Evolutionary conservation across 2,329 filamentous ascomycete species (phyloP), one percentile per base, ranked within the genome.

Genomic region (Diaporthe helianthi): DNA sequence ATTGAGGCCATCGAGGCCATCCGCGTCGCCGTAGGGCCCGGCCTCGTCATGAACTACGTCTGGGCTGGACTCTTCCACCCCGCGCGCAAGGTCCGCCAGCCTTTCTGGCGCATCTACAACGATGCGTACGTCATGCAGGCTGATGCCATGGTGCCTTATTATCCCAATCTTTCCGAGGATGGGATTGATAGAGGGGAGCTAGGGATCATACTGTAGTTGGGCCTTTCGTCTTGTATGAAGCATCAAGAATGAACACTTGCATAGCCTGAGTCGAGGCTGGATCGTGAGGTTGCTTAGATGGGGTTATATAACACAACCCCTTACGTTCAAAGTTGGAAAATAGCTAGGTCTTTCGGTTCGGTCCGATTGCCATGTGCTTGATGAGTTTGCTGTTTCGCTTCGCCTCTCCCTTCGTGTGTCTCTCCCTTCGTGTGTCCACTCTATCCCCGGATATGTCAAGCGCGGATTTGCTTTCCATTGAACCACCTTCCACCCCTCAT

Each of bases 51-150:
- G 87, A 99, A 99, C 83, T 99, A 99, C 79, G 91, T 98, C 71
- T 98, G 94, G 94, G 95, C 96, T 0, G 96, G 96, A 22, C 85
- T 99, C 22, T 99, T 99, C 86, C 97, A 99, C 78, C 95, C 96
- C 0, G 96, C 96, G 3, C 88, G 96, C 72, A 98, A 98, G 83
- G 96, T 99, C 66, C 88, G 96, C 71, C 91, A 89, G 72, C 96
- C 97, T 24, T 99, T 98, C 83, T 99, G 96, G 95, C 87, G 96
- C 69, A 83, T 99, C 52, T 98, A 98, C 83, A 99, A 99, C 76
- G 94, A 98, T 79, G 93, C 94, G 4, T 99, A 99, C 78, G 95
- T 98, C 58, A 93, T 97, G 78, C 90, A 88, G 38, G 95, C 95
- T 22, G 96, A 99, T 80, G 89, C 93, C 33, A 97, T 99, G 90